Base-by-base conservation (phyloP, 2,329 filamentous ascomycete species). In the Colletotrichum tabaci region DNA sequence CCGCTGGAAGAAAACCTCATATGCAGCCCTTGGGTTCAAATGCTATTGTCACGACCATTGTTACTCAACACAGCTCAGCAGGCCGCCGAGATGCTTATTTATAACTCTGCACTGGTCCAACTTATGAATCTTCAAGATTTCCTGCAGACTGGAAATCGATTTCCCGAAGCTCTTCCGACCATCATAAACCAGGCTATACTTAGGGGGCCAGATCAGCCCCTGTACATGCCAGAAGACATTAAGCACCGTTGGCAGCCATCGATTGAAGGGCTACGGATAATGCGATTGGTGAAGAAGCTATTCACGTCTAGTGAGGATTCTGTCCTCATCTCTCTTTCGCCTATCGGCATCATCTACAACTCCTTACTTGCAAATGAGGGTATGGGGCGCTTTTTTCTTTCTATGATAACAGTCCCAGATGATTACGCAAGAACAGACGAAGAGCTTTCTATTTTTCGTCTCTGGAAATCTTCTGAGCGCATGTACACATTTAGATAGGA, bases 161-260 rank as follows among this genome's bases (percentile, higher is more conserved):
- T 15, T 7, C 63, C 64, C 16, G 42, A 50, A 2, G 30, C 63
- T 10, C 44, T 67, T 5, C 63, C 63, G 3, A 2, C 40, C 4
- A 35, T 50, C 2, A 26, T 21, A 5, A 56, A 56, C 12, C 6
- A 4, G 6, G 16, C 46, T 4, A 8, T 68, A 1, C 23, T 18
- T 3, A 67, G 62, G 42, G 8, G 21, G 13, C 30, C 35, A 9
- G 16, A 49, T 9, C 40, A 26, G 5, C 56, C 49, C 4, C 15
- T 71, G 2, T 71, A 71, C 21, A 67, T 42, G 42, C 67, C 67
- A n/a, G 7, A 67, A 9, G 64, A 67, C 0, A 5, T 68, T 2
- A 57, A 62, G 30, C 35, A 68, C 16, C 47, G 38, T 13, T 71
- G 67, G 67, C 67, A 71, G 52, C 67, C 67, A 8, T 38, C 40